Evolutionary conservation across 2,329 filamentous ascomycete species (phyloP).

Genomic region (Pseudovirgaria hyperparasitica): DNA sequence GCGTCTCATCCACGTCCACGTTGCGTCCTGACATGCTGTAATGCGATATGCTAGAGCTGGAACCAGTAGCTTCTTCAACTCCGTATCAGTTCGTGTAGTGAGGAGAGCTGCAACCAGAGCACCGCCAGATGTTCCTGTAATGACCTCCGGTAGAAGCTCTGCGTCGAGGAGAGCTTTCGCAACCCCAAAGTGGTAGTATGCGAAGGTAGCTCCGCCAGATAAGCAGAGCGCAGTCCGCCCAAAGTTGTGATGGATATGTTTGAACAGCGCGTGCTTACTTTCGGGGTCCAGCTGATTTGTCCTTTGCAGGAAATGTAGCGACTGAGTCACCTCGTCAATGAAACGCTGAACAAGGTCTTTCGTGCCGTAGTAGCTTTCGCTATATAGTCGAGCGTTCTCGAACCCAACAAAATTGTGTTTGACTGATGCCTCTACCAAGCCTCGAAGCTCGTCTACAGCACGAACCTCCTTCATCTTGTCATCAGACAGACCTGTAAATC

Average conservation of each 20-base stretch:
- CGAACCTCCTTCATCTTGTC: no score
- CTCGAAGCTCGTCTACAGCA: slow-evolving; percentile 62
- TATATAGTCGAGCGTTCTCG: slow-evolving; percentile 89
- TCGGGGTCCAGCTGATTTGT: slow-evolving; percentile 56
- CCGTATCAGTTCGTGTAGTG: slow-evolving; percentile 81
- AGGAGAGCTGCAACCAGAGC: slow-evolving; percentile 79
- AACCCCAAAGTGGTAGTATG: slow-evolving; percentile 94
- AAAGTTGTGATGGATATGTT: slow-evolving; percentile 79
- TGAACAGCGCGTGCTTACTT: slow-evolving; percentile 72
- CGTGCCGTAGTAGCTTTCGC: slow-evolving; percentile 95
- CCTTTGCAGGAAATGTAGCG: slow-evolving; percentile 53
- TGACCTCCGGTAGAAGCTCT: slow-evolving; percentile 76
- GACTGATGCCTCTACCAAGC: slow-evolving; percentile 75
- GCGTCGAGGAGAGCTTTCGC: slow-evolving; percentile 81
- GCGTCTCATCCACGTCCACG: slow-evolving; percentile 62
- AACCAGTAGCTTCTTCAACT: slow-evolving; percentile 72
- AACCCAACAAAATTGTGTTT: slow-evolving; percentile 97
- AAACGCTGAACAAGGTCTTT: slow-evolving; percentile 88
- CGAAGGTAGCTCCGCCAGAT: slow-evolving; percentile 86
- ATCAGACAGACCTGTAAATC: slow-evolving; percentile 14
- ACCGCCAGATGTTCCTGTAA: slow-evolving; percentile 91
- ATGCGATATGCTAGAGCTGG: slow-evolving; percentile 79
- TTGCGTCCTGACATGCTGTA: slow-evolving; percentile 68
- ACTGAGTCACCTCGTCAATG: slow-evolving; percentile 66
- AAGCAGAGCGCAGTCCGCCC: slow-evolving; percentile 86